These are phyloP conservation scores for Solanum arcanum DNA, from an alignment of 257 asterid species.

Conservation along the genomic window DNA sequence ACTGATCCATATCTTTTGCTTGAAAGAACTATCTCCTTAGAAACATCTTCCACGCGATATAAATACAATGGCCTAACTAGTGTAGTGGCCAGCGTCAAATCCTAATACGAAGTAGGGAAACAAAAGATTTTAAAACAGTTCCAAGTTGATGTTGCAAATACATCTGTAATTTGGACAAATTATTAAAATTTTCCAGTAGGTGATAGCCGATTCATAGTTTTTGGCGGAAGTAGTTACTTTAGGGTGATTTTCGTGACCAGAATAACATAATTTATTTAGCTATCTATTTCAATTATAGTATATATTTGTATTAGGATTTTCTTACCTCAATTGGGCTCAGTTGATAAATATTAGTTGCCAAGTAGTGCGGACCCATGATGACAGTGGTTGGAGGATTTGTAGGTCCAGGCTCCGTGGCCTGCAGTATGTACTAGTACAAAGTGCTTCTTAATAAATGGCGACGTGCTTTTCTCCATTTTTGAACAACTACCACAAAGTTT, in stretches of 20 bases:
- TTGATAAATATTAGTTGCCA: no score
- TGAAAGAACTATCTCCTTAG: background rate
- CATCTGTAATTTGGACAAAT: background rate
- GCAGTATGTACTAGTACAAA: background rate
- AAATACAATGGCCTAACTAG: slow-evolving; percentile 5
- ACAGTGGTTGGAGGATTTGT: no score
- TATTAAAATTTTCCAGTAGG: background rate
- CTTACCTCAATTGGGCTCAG: no score
- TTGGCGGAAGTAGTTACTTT: background rate
- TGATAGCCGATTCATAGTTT: background rate
- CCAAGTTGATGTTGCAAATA: background rate
- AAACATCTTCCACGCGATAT: slow-evolving; percentile 1
- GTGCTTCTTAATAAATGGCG: background rate
- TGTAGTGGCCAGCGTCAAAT: slow-evolving; percentile 15
- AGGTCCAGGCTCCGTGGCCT: background rate
- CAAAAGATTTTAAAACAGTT: background rate
- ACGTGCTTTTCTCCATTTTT: no score
- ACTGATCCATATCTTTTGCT: slow-evolving; percentile 6
- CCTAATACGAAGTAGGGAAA: background rate
- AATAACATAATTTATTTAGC: background rate
- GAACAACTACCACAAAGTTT: no score
- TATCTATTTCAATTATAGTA: background rate
- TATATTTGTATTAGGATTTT: no score
- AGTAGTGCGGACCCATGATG: no score
- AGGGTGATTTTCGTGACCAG: background rate